Evolutionary conservation across 257 asterid species (phyloP).

Genomic region (Penstemon eatonii): DNA sequence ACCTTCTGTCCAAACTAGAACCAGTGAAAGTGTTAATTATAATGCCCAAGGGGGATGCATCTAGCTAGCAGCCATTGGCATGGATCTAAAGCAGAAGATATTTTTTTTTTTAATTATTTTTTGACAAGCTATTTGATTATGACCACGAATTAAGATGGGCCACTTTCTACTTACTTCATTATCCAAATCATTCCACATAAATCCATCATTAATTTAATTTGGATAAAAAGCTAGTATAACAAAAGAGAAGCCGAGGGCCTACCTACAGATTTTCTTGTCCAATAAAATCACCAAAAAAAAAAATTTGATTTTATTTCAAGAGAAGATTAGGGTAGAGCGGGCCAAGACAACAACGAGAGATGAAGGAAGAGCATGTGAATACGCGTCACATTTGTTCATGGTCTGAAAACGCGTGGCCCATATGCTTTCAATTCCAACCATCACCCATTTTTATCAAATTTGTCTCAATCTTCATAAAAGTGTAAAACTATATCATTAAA

Average conservation of each 20-base stretch:
- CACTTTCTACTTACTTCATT: neutral
- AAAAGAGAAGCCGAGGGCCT: neutral
- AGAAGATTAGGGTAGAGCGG: constrained; percentile 4
- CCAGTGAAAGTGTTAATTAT: too few relatives aligned
- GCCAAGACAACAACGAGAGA: constrained; percentile 12
- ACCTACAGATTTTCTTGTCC: constrained; percentile 17
- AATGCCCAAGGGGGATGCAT: neutral
- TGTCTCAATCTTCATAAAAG: too few relatives aligned
- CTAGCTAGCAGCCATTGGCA: neutral
- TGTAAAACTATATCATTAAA: too few relatives aligned
- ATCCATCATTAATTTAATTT: neutral
- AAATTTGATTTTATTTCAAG: too few relatives aligned
- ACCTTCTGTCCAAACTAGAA: too few relatives aligned
- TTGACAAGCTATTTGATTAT: neutral
- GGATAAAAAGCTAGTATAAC: neutral
- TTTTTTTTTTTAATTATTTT: neutral
- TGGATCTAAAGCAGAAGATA: neutral
- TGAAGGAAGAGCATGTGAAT: constrained; percentile 31
- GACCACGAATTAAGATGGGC: constrained; percentile 21
- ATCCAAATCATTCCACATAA: constrained; percentile 22
- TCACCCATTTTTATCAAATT: constrained; percentile 1
- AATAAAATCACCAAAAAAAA: neutral
- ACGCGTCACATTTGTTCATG: constrained; percentile 35
- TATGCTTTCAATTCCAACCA: constrained; percentile 36
- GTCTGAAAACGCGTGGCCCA: constrained; percentile 48